Evolutionary conservation across 2,329 filamentous ascomycete genomes (phyloP), one percentile per base, ranked within the genome.

Genomic region (Xenosphaeropsis pyriputrescens): DNA sequence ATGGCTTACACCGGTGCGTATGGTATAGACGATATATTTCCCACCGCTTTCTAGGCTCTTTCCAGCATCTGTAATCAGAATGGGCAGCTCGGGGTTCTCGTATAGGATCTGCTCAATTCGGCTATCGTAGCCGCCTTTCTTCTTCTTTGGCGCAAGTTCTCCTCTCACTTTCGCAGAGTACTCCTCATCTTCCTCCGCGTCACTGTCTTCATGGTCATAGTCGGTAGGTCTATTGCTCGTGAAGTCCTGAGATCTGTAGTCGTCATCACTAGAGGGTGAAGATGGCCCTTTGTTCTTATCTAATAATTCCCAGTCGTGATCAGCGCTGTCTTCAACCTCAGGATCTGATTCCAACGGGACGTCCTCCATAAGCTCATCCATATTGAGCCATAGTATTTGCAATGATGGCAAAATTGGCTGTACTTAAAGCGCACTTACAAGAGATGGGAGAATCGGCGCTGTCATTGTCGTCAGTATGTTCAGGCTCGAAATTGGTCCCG

Each of bases 51-150:
- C 89, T 44, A 79, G 63, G 59, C 89, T 95, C 72, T 98, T 98
- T 41, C 91, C 91, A 3, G 93, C 91, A 54, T 94, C 84, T 2
- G 83, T 89, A 49, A 98, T 98, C 42, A 93, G 59, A 46, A 98
- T 93, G 42, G 85, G 79, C 48, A 93, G 71, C 39, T 89, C 80
- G 1, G 86, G 88, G 46, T 94, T 85, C 62, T 98, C 91, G 57
- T 94, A 93, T 34, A 98, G 76, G 42, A 95, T 89, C 67, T 98
- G 91, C 62, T 98, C 89, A 47, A 98, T 88, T 37, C 91, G 79
- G 57, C 89, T 95, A 55, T 91, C 82, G 53, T 98, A 98, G 18
- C 83, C 85, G 17, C 85, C 85, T 43, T 85, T 85, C 61, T 85
- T 89, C 40, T 68, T 68, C 42, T 68, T 65, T n/a, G 72, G 70